Evolutionary conservation across 495 filamentous ascomycete species (phyloP).

Genomic region (Trichoderma erinaceum): DNA sequence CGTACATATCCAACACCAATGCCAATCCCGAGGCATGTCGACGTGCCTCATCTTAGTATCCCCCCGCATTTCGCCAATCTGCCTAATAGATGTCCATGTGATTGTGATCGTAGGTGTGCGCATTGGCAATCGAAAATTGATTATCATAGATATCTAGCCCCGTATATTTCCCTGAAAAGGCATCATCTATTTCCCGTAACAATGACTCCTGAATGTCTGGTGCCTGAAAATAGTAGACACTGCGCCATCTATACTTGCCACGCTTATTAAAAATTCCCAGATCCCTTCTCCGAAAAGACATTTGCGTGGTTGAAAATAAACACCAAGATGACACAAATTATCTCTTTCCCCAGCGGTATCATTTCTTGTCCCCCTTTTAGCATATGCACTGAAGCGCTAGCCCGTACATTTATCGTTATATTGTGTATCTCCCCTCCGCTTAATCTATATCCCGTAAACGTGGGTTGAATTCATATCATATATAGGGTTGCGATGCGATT

Average conservation of each 20-base stretch:
- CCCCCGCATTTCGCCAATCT: too few species aligned
- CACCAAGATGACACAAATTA: background rate
- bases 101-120: background rate
- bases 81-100: too few species aligned
- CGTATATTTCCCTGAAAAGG: background rate
- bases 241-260: conserved; percentile 4
- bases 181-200: conserved; percentile 10
- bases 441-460: background rate
- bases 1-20: too few species aligned
- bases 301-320: background rate
- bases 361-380: background rate
- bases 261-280: conserved; percentile 11
- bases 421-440: background rate
- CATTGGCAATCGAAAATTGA: background rate
- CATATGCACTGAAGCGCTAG: background rate
- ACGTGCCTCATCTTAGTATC: too few species aligned
- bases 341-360: background rate
- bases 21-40: too few species aligned
- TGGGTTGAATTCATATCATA: background rate
- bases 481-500: background rate
- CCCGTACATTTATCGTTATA: background rate
- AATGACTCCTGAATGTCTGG: conserved; percentile 5
- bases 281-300: background rate
- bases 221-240: conserved; percentile 4
- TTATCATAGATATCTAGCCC: conserved; percentile 14